A percentile compares a stretch with the other conserved stretches of the same genome.
These are phyloP conservation scores for Suillus bovinus DNA, from an alignment of 768 basidiomycete species.

Conservation along the genomic window DNA sequence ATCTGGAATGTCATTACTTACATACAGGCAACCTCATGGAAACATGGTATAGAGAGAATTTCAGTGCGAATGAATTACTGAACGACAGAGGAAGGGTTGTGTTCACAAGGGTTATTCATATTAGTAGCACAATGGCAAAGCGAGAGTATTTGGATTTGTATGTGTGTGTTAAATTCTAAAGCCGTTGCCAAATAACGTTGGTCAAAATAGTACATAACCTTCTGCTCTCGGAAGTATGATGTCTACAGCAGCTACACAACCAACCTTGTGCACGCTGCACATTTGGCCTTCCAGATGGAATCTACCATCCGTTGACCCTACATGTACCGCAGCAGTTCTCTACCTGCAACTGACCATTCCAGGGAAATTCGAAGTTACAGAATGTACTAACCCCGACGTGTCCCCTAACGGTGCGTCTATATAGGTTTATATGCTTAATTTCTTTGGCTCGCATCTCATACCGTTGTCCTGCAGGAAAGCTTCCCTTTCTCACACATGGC, in stretches of 20 bases:
- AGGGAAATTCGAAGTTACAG: conserved; percentile 60
- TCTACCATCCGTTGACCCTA: conserved; percentile 65
- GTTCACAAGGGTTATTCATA: background rate
- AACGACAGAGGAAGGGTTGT: background rate
- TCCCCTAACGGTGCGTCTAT: conserved; percentile 68
- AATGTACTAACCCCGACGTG: conserved; percentile 66
- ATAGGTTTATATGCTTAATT: conserved; percentile 33
- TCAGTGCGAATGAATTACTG: background rate
- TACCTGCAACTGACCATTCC: conserved; percentile 71
- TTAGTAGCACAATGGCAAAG: background rate
- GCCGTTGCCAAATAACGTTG: conserved; percentile 13
- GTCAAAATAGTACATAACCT: background rate
- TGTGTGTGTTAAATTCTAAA: conserved; percentile 21
- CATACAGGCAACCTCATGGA: background rate
- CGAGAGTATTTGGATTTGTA: conserved; percentile 13
- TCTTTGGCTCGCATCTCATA: background rate
- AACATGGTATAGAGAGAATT: background rate
- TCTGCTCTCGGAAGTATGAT: conserved; percentile 13
- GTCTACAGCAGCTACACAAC: conserved; percentile 15
- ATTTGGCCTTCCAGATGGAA: conserved; percentile 72
- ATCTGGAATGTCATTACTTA: conserved; percentile 11
- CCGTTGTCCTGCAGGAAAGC: conserved; percentile 48
- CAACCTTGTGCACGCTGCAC: conserved; percentile 40
- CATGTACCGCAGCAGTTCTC: conserved; percentile 63
- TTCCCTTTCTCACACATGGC: conserved; percentile 70